phyloP scores from a whole-genome alignment of 352 stramenopile genomes.

The Aphanomyces euteiches region DNA sequence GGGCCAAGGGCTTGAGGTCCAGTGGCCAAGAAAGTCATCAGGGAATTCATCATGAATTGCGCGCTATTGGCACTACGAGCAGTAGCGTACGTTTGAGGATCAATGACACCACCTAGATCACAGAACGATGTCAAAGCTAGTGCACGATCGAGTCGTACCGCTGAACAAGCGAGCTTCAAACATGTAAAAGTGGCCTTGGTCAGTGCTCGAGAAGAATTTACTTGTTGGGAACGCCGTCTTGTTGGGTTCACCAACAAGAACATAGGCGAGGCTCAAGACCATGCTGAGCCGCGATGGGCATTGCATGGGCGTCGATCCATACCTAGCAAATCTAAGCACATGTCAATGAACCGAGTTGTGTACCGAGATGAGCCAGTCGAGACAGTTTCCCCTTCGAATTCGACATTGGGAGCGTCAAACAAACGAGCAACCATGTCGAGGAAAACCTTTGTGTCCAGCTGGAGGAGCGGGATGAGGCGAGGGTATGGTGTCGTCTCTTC shows the following conservation, averaged over 20 bases:
- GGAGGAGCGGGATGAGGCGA: conserved; percentile 74
- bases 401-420: conserved; percentile 78
- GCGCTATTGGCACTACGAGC: conserved; percentile 42
- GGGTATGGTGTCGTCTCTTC: conserved; percentile 51
- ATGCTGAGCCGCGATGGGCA: conserved; percentile 81
- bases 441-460: conserved; percentile 74
- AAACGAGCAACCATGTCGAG: conserved; percentile 76
- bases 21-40: conserved; percentile 85
- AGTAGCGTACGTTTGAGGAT: conserved; percentile 77
- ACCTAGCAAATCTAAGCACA: conserved; percentile 7
- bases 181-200: conserved; percentile 88
- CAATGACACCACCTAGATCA: conserved; percentile 59
- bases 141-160: conserved; percentile 14
- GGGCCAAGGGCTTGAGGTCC: conserved; percentile 62
- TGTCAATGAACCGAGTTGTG: background rate
- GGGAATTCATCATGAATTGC: conserved; percentile 78
- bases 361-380: conserved; percentile 9
- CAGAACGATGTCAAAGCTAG: background rate
- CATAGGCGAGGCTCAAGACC: conserved; percentile 73
- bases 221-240: conserved; percentile 7
- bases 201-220: conserved; percentile 67
- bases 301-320: conserved; percentile 37
- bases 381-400: conserved; percentile 80
- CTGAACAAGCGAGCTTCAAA: conserved; percentile 84
- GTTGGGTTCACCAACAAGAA: conserved; percentile 53